These are phyloP conservation scores for Acrodontium crateriforme DNA, from an alignment of 2,329 filamentous ascomycete genomes.

Conservation along the genomic window DNA sequence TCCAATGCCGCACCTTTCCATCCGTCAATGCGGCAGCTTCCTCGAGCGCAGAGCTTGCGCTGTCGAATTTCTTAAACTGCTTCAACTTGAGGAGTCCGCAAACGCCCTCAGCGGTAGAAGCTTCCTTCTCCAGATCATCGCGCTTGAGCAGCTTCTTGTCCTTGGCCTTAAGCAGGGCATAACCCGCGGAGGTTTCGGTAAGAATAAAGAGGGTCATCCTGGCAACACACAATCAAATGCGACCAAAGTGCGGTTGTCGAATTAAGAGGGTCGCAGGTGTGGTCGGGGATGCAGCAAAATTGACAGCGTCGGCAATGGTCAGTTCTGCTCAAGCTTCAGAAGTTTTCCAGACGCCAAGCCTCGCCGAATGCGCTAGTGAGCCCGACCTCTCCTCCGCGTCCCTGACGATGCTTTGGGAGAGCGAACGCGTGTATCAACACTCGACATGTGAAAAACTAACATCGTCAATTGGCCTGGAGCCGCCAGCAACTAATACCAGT, in stretches of 20 bases:
- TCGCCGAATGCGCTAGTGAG: too few species aligned
- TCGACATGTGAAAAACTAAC: too few species aligned
- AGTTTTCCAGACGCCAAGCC: too few species aligned
- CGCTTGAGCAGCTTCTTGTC: slow-evolving; percentile 96
- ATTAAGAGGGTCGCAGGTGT: background rate
- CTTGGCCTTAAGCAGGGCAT: slow-evolving; percentile 94
- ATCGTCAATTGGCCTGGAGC: too few species aligned
- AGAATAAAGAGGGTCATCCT: slow-evolving; percentile 58
- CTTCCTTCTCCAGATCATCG: slow-evolving; percentile 61
- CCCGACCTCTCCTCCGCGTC: too few species aligned
- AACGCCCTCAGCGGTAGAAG: slow-evolving; percentile 68
- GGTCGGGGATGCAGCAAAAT: background rate
- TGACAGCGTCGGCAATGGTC: too few species aligned
- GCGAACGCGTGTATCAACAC: too few species aligned
- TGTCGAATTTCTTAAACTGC: slow-evolving; percentile 95
- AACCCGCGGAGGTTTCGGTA: slow-evolving; percentile 87
- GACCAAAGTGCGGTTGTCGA: background rate
- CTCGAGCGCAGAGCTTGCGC: slow-evolving; percentile 75
- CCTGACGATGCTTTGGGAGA: too few species aligned
- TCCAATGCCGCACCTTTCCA: slow-evolving; percentile 61
- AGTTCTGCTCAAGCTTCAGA: background rate
- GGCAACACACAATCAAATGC: too few species aligned
- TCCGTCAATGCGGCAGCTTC: slow-evolving; percentile 82
- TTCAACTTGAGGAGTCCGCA: slow-evolving; percentile 90
- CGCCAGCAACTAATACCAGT: too few species aligned